Evolutionary conservation across 192 early-diverging fungal genomes (phyloP).

Genomic region (Mortierella hygrophila): DNA sequence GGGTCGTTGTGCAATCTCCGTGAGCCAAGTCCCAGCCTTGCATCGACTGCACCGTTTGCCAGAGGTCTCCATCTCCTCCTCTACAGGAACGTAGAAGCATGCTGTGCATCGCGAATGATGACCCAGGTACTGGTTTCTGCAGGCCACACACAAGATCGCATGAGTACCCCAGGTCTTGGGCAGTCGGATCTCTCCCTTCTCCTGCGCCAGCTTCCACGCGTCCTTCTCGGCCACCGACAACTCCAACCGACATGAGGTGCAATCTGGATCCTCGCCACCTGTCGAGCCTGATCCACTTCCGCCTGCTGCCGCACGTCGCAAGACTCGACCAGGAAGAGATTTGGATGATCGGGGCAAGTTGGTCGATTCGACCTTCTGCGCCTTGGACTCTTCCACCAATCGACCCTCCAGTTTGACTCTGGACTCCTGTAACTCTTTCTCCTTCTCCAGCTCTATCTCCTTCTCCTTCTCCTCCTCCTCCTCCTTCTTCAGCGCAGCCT

Average conservation of each 20-base stretch:
- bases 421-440: slow-evolving; percentile 15
- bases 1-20: slow-evolving; percentile 9
- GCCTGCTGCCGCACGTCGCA: slow-evolving; percentile 22
- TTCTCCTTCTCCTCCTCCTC: slow-evolving; percentile 4
- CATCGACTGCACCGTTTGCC: slow-evolving; percentile 38
- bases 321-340: slow-evolving; percentile 45
- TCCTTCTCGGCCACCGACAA: slow-evolving; percentile 31
- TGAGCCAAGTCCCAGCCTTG: slow-evolving; percentile 45
- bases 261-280: slow-evolving; percentile 34
- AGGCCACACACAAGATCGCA: slow-evolving; percentile 39
- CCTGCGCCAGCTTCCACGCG: slow-evolving; percentile 30
- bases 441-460: slow-evolving; percentile 3
- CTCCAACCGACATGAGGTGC: slow-evolving; percentile 50
- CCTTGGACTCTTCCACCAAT: slow-evolving; percentile 21
- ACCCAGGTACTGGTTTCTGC: slow-evolving; percentile 29
- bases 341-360: slow-evolving; percentile 48
- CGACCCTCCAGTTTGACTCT: neutral
- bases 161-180: slow-evolving; percentile 45
- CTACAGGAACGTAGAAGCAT: slow-evolving; percentile 42
- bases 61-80: slow-evolving; percentile 31
- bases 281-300: slow-evolving; percentile 4
- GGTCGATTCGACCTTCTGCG: slow-evolving; percentile 45
- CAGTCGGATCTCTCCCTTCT: slow-evolving; percentile 28
- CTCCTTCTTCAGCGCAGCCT: slow-evolving; percentile 13
- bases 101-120: slow-evolving; percentile 48